These are phyloP conservation scores for Trichocladium antarcticum DNA, from an alignment of 495 filamentous ascomycete species.

Conservation along the genomic window DNA sequence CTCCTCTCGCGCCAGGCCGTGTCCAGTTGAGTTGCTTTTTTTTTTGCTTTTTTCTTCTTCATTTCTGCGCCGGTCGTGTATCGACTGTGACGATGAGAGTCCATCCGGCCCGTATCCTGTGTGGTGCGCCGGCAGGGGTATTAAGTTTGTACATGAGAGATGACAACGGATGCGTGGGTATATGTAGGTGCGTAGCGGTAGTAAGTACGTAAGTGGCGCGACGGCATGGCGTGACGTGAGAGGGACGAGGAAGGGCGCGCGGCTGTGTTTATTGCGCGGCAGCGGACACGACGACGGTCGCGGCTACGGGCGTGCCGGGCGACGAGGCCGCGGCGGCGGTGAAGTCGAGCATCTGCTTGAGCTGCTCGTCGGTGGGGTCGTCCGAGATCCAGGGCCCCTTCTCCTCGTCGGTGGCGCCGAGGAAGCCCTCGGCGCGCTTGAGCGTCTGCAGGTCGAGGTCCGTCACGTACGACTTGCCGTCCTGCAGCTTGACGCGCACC, in stretches of 20 bases:
- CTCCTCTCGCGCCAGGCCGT: background rate
- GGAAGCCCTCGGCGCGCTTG: slow-evolving; percentile 73
- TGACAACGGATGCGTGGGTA: background rate
- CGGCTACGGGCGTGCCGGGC: background rate
- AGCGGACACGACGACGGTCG: slow-evolving; percentile 4
- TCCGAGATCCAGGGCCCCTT: slow-evolving; percentile 65
- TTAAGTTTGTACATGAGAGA: slow-evolving; percentile 1
- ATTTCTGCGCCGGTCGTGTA: background rate
- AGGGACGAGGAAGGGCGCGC: no score
- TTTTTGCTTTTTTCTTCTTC: background rate
- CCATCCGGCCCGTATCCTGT: slow-evolving; percentile 6
- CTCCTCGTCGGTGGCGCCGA: slow-evolving; percentile 64
- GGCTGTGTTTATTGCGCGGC: slow-evolving; percentile 8
- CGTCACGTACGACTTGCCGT: slow-evolving; percentile 69
- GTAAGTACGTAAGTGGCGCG: background rate
- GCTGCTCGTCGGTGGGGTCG: slow-evolving; percentile 39
- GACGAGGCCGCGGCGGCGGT: slow-evolving; percentile 3
- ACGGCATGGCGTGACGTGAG: no score
- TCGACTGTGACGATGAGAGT: background rate
- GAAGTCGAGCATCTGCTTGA: slow-evolving; percentile 34
- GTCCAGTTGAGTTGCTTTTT: background rate
- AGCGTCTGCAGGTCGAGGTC: slow-evolving; percentile 89
- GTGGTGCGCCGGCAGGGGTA: slow-evolving; percentile 4
- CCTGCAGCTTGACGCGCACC: slow-evolving; percentile 67
- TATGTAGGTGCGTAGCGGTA: background rate